Conservation (phyloP, 1,284 basidiomycete genomes). For the Austroboletus rostrupii region DNA sequence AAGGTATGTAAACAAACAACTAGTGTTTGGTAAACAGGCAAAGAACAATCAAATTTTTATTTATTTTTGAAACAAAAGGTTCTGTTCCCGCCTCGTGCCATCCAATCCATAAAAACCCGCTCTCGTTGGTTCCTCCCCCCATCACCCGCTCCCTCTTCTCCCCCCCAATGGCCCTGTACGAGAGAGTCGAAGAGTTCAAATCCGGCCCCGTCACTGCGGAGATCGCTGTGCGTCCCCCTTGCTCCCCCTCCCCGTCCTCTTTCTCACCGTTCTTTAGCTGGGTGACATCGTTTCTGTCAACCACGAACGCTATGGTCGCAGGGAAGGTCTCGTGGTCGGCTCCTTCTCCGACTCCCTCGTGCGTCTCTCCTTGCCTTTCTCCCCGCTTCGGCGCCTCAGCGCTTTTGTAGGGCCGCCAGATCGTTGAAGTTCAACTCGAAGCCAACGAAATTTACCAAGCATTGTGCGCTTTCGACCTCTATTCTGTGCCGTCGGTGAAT, state of each 20-base stretch:
- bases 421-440: slow-evolving; percentile 76
- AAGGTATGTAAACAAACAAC: neutral
- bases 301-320: slow-evolving; percentile 55
- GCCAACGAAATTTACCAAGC: slow-evolving; percentile 62
- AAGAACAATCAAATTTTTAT: neutral
- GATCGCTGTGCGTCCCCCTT: slow-evolving; percentile 31
- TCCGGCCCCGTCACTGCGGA: slow-evolving; percentile 23
- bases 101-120: slow-evolving; percentile 48
- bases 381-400: slow-evolving; percentile 1
- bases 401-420: slow-evolving; percentile 61
- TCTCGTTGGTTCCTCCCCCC: slow-evolving; percentile 16
- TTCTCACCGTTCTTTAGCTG: slow-evolving; percentile 39
- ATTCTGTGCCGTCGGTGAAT: neutral
- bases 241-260: neutral
- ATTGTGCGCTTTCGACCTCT: slow-evolving; percentile 42
- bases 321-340: slow-evolving; percentile 74
- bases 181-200: slow-evolving; percentile 31
- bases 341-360: slow-evolving; percentile 67
- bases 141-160: slow-evolving; percentile 20
- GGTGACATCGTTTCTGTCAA: slow-evolving; percentile 77
- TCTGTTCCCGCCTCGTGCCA: slow-evolving; percentile 40
- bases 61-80: too few species aligned
- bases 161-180: slow-evolving; percentile 31
- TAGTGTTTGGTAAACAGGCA: slow-evolving; percentile 2
- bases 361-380: slow-evolving; percentile 28